Conservation (phyloP, 257 asterid genomes). For the Lavandula angustifolia region DNA sequence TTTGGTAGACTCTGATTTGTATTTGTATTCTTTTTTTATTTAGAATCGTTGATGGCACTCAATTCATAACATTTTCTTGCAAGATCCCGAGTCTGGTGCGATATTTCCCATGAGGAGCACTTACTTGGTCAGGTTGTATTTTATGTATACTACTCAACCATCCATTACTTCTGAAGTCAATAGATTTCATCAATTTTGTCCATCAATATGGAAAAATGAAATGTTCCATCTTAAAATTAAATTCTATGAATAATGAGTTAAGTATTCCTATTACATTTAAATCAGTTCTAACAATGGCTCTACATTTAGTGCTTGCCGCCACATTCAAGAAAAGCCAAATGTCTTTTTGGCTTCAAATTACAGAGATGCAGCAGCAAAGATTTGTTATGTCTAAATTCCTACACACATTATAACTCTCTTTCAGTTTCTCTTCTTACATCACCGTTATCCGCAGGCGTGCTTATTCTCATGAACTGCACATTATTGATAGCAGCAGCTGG, state of each 20-base stretch:
- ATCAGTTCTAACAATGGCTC: constrained; percentile 42
- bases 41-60: too few relatives aligned
- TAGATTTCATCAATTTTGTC: not conserved
- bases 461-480: constrained; percentile 27
- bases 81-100: too few relatives aligned
- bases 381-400: constrained; percentile 33
- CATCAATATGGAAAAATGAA: not conserved
- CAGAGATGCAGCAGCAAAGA: constrained; percentile 42
- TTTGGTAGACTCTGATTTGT: too few relatives aligned
- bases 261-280: constrained; percentile 30
- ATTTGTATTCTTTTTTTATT: too few relatives aligned
- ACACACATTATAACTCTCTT: constrained; percentile 37
- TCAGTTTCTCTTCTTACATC: constrained; percentile 41
- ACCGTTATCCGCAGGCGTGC: constrained; percentile 48
- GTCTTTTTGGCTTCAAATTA: constrained; percentile 38
- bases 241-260: constrained; percentile 31
- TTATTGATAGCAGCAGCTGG: constrained; percentile 37
- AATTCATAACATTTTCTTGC: too few relatives aligned
- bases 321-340: constrained; percentile 36
- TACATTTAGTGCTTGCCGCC: constrained; percentile 35
- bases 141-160: too few relatives aligned
- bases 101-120: too few relatives aligned
- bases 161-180: not conserved
- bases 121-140: too few relatives aligned
- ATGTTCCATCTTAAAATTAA: not conserved